Conservation (phyloP, 2,329 filamentous ascomycete species). For the Paracorniculantispora psalliotae region DNA sequence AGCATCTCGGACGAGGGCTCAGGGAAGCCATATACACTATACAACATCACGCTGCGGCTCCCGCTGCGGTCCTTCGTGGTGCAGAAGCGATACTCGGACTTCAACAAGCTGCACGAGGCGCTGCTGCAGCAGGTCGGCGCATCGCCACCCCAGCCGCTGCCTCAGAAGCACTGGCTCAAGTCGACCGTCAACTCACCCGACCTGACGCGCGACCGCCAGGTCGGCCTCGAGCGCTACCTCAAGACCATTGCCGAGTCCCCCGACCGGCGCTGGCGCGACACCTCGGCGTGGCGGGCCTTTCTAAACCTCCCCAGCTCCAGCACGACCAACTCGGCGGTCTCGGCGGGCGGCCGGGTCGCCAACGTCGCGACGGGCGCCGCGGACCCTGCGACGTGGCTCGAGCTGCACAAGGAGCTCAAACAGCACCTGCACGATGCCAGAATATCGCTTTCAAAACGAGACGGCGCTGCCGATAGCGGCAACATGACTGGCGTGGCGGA, state of each 20-base stretch:
- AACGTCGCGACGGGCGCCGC: constrained; percentile 38
- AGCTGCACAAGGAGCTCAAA: constrained; percentile 71
- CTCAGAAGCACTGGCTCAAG: constrained; percentile 72
- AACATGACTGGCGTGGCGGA: constrained; percentile 47
- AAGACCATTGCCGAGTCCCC: constrained; percentile 65
- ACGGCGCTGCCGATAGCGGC: constrained; percentile 42
- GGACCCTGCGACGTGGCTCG: constrained; percentile 69
- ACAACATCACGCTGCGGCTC: constrained; percentile 72
- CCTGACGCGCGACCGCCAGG: constrained; percentile 65
- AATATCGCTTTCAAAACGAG: constrained; percentile 60
- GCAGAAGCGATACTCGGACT: constrained; percentile 80
- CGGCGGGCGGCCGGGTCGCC: constrained; percentile 39
- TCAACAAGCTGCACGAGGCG: constrained; percentile 58
- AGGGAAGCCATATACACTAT: constrained; percentile 67
- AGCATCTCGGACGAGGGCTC: constrained; percentile 47
- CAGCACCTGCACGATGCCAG: constrained; percentile 62
- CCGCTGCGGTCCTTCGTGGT: constrained; percentile 71
- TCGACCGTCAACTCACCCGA: constrained; percentile 65
- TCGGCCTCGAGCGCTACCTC: constrained; percentile 65
- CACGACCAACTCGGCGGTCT: constrained; percentile 43
- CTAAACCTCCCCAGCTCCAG: constrained; percentile 60
- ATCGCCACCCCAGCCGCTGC: constrained; percentile 63
- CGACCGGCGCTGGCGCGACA: constrained; percentile 73
- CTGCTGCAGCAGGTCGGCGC: constrained; percentile 56
- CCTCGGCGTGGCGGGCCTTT: constrained; percentile 67